These are phyloP conservation scores for Paratinospora sagittata DNA, from an alignment of 164 flowering plant species.

Conservation along the genomic window DNA sequence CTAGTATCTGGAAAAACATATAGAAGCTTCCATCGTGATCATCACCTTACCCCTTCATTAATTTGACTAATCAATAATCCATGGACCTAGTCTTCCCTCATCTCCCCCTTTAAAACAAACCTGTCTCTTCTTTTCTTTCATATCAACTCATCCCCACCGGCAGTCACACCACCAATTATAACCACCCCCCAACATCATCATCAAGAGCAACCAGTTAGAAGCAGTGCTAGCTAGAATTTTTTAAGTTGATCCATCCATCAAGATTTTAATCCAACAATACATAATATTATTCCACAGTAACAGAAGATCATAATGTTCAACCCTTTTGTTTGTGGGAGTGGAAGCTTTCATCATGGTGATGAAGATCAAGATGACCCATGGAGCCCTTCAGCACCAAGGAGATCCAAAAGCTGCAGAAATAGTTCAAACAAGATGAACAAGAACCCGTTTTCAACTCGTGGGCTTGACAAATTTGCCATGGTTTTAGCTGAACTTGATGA, in stretches of 20 bases:
- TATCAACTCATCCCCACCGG: neutral
- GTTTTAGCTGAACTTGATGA: conserved; percentile 53
- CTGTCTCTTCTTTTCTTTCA: neutral
- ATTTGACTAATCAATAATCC: neutral
- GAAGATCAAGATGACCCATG: neutral
- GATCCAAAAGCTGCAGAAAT: conserved; percentile 1
- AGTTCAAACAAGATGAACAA: conserved; percentile 6
- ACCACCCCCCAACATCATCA: neutral
- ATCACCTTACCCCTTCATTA: neutral
- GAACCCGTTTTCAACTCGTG: too few relatives aligned
- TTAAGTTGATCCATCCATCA: neutral
- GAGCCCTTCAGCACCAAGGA: conserved; percentile 4
- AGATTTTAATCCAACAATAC: neutral
- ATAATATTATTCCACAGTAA: neutral
- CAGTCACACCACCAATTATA: too few relatives aligned
- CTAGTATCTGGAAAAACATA: too few relatives aligned
- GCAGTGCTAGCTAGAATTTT: too few relatives aligned
- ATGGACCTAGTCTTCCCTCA: neutral
- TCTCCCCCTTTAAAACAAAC: neutral
- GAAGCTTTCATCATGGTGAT: neutral
- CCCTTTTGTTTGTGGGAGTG: neutral
- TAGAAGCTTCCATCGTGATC: neutral
- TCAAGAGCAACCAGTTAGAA: too few relatives aligned
- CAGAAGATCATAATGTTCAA: neutral
- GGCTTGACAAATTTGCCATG: too few relatives aligned